Conservation (phyloP, 345 rosid species). For the Hypericum androsaemum region DNA sequence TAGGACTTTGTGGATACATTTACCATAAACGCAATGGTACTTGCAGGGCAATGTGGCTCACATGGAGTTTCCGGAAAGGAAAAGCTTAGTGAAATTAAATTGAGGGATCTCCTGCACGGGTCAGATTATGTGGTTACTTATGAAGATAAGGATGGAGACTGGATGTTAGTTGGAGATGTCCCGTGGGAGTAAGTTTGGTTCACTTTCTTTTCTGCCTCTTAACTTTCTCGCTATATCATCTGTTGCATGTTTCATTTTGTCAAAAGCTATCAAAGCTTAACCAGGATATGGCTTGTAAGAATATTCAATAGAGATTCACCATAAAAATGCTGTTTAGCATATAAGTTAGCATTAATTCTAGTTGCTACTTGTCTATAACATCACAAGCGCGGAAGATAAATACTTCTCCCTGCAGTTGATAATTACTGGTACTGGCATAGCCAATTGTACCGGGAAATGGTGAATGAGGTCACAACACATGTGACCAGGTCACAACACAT, state of each 20-base stretch:
- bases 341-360: too few relatives aligned
- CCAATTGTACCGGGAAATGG: too few relatives aligned
- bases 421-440: too few relatives aligned
- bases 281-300: neutral
- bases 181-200: slow-evolving; percentile 79
- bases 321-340: too few relatives aligned
- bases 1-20: neutral
- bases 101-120: slow-evolving; percentile 77
- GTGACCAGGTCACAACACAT: too few relatives aligned
- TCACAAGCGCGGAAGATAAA: too few relatives aligned
- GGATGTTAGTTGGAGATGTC: slow-evolving; percentile 99
- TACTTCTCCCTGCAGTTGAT: too few relatives aligned
- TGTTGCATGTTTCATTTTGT: neutral
- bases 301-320: too few relatives aligned
- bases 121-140: slow-evolving; percentile 83
- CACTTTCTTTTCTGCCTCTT: neutral
- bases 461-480: too few relatives aligned
- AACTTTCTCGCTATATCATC: neutral
- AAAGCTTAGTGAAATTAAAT: slow-evolving; percentile 53
- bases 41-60: slow-evolving; percentile 67
- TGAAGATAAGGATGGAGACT: slow-evolving; percentile 86
- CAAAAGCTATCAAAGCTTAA: neutral
- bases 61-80: slow-evolving; percentile 54
- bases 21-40: slow-evolving; percentile 3
- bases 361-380: too few relatives aligned